Conservation (phyloP, 208 protist species). For the Naegleria gruberi region DNA sequence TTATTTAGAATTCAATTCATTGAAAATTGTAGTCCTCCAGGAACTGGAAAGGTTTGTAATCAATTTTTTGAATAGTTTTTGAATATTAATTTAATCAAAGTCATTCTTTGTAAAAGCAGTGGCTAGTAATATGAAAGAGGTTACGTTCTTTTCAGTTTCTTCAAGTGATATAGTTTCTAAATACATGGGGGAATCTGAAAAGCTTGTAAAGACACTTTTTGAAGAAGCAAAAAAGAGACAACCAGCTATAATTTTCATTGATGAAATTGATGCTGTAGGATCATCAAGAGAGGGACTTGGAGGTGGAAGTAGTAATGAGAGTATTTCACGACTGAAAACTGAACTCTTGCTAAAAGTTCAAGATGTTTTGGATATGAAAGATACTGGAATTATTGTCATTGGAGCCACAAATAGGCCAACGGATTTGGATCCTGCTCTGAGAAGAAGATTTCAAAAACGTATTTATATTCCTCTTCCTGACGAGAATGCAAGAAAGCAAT, state of each 20-base stretch:
- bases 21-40: constrained; percentile 29
- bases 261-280: constrained; percentile 98
- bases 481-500: constrained; percentile 35
- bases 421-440: constrained; percentile 56
- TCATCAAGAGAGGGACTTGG: constrained; percentile 65
- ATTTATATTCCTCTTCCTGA: constrained; percentile 82
- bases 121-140: background rate
- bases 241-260: constrained; percentile 96
- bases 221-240: constrained; percentile 55
- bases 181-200: constrained; percentile 49
- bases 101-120: background rate
- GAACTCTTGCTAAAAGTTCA: constrained; percentile 96
- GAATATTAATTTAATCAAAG: no score
- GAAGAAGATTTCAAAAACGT: constrained; percentile 67
- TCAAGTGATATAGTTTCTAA: background rate
- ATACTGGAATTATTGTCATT: constrained; percentile 53
- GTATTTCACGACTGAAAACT: background rate
- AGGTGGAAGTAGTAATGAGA: constrained; percentile 88
- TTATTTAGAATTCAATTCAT: no score
- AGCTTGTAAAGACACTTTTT: constrained; percentile 83
- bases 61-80: no score
- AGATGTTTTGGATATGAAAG: constrained; percentile 31
- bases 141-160: background rate
- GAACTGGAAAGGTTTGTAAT: no score
- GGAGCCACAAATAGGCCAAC: constrained; percentile 67